Base-by-base conservation (phyloP, 75 land plant genomes). In the Selaginella moellendorffii region DNA sequence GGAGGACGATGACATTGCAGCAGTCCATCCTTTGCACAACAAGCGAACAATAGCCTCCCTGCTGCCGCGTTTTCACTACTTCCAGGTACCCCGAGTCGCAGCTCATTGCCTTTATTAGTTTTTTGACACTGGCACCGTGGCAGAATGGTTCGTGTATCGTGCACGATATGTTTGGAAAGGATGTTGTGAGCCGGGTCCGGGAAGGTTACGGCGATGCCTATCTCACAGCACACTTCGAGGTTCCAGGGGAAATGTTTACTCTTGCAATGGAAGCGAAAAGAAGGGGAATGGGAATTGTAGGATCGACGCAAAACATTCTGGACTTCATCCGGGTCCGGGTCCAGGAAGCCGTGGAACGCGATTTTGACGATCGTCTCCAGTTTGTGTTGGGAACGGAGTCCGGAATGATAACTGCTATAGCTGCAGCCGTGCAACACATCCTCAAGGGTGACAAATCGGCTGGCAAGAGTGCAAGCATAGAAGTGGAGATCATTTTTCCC, bases 361-460 rank as follows among this genome's bases (percentile, higher is more conserved):
- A 78, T 61, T 71, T 86, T 30, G 81, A 84, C 69, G 97, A 86
- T 5, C 91, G 83, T 42, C 88, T 89, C 53, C 99, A 86, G 72
- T 95, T 95, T 78, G 81, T 95, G 9, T 66, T 93, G 46, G 98
- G 98, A 68, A 89, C 99, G 52, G 99, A 95, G 61, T 77, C 99
- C 29, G 99, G 99, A 53, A 95, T 95, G 99, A 71, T 95, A n/a
- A 95, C 99, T 31, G 81, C 99, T 29, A 95, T 95, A 74, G 96
- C 89, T 54, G 81, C 79, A 26, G 78, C 79, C 61, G 88, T 95
- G 19, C 82, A 84, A 14, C 67, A 66, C 46, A 36, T 84, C 30
- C 69, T 95, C 58, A 76, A 69, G 60, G 29, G 56, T 1, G 60
- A 28, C 0, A 66, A 73, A 31, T 25, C 64, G 19, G 54, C 66